Conservation (phyloP, 345 rosid genomes). For the Gossypium ekmanianum region DNA sequence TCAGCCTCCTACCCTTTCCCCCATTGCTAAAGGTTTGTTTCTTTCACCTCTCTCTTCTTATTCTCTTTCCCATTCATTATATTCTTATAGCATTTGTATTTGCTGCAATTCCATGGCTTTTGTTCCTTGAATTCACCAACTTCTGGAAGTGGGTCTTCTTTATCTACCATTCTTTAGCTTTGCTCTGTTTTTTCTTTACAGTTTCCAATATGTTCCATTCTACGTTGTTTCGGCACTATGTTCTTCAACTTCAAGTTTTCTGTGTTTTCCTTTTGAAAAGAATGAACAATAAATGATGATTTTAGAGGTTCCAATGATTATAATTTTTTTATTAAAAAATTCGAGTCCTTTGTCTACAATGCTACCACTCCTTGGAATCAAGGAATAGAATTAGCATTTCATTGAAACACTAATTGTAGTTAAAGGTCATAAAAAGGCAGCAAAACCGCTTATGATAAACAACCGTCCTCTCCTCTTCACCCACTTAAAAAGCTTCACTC, state of each 20-base stretch:
- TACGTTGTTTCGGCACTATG: background rate
- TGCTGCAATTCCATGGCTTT: background rate
- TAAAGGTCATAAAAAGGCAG: background rate
- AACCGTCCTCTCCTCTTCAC: background rate
- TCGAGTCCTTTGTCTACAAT: too few species aligned
- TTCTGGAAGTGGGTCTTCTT: background rate
- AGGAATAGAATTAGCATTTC: too few species aligned
- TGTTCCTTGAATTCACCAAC: background rate
- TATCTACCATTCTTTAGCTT: background rate
- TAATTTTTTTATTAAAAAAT: too few species aligned
- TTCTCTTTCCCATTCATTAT: too few species aligned
- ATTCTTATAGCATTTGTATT: background rate
- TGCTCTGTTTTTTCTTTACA: background rate
- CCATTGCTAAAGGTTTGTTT: too few species aligned
- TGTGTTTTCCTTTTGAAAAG: too few species aligned
- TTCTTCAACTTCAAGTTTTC: background rate
- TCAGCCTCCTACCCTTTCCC: too few species aligned
- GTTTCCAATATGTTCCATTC: background rate
- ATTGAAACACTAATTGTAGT: too few species aligned
- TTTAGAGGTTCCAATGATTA: too few species aligned
- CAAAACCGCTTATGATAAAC: background rate
- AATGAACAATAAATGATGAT: too few species aligned
- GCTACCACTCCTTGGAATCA: too few species aligned
- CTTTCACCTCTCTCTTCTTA: too few species aligned
- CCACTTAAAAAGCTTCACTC: background rate